Percentiles rank a stretch among this genome's conserved stretches.
Evolutionary conservation across 2,329 filamentous ascomycete species (phyloP).

Genomic region (Penicillium sp.): DNA sequence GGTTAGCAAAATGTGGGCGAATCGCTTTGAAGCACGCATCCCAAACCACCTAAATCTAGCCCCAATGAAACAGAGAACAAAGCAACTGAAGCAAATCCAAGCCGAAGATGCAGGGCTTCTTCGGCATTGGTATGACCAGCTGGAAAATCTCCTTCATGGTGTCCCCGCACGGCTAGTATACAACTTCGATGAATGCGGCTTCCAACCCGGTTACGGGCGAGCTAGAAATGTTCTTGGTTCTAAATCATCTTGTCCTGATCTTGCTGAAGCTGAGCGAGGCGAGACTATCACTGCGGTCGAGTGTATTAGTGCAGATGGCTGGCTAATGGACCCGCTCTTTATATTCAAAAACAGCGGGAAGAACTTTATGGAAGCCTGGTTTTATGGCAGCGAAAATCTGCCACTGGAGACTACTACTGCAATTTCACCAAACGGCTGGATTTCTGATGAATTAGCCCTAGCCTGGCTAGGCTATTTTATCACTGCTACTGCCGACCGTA

Average conservation of each 20-base stretch:
- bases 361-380: no score
- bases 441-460: no score
- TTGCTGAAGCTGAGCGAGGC: background rate
- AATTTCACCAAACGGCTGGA: no score
- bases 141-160: background rate
- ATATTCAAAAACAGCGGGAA: background rate
- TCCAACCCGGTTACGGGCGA: background rate
- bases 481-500: no score
- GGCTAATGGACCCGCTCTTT: background rate
- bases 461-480: background rate
- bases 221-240: no score
- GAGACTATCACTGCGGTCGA: background rate
- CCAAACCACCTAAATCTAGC: background rate
- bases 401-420: no score
- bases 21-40: background rate
- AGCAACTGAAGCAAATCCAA: background rate
- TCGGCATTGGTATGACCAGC: background rate
- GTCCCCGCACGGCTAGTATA: background rate
- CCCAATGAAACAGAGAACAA: background rate
- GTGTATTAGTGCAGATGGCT: background rate
- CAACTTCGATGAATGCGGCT: slow-evolving; percentile 3
- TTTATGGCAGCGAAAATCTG: background rate
- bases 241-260: background rate
- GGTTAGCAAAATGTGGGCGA: slow-evolving; percentile 1
- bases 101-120: background rate